Evolutionary conservation across 2,329 filamentous ascomycete genomes (phyloP), one percentile per base, ranked within the genome.

Genomic region (Trichocomaceae sp.): DNA sequence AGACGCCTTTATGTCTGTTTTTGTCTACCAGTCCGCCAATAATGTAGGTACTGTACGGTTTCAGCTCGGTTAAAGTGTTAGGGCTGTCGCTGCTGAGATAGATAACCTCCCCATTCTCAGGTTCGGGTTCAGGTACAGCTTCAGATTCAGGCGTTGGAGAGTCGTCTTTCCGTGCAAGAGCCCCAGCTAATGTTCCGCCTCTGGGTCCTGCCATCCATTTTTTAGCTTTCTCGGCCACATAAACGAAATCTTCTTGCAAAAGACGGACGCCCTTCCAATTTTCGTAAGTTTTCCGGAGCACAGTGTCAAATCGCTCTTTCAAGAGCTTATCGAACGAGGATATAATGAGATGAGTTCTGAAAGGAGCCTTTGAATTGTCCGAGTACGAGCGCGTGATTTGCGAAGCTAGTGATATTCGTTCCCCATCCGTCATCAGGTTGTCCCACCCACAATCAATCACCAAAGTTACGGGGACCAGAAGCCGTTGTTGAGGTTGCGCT

Each of bases 11-110:
- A 72, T 99, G 86, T 45, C 93, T 83, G 72, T 99, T 99, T 74
- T 91, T 91, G 75, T 99, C 93, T 23, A 99, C 93, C 35, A 99
- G 78, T 0, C 92, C 93, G 35, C 93, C 93, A 54, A 99, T 87
- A 59, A 99, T 86, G 70, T 99, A 99, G 56, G 84, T 92, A 58
- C 86, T 90, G 72, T 93, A 86, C 0, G 91, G 89, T 68, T 91
- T 90, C 44, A 99, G 80, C 44, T 87, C 82, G 5, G 86, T 85
- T 29, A 99, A 79, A 0, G 87, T 92, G 61, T 95, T 80, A 0
- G 87, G 84, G n/a, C 90, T 95, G 70, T 99, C 93, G 15, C 90
- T 90, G 7, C 89, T 89, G 4, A 99, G 82, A 67, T 99, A 99
- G 55, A 99, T 82, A 6, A 96, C 78, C 67, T 86, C 81, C 48